phyloP scores from a whole-genome alignment of 2,329 filamentous ascomycete genomes.

The Colletotrichum liriopes region DNA sequence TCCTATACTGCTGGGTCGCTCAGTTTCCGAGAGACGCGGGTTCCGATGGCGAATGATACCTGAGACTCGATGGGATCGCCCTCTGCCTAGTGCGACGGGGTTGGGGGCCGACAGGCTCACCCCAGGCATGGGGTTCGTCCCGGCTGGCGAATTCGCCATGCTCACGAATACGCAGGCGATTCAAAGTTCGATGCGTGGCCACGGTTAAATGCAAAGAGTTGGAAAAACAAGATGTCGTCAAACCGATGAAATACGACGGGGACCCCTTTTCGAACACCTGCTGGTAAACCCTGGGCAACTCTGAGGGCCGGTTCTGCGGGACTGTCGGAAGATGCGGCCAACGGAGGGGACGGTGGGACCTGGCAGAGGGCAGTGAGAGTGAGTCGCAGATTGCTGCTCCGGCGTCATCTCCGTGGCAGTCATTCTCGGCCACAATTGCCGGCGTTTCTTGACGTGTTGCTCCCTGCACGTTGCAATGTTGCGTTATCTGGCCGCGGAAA shows the following conservation, averaged over 20 bases:
- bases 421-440: conserved; percentile 1
- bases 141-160: background rate
- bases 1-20: background rate
- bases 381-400: conserved; percentile 12
- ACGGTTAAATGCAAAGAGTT: background rate
- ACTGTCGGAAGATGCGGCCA: conserved; percentile 34
- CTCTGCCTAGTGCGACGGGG: conserved; percentile 20
- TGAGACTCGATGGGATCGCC: conserved; percentile 29
- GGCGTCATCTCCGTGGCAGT: conserved; percentile 17
- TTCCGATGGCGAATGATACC: conserved; percentile 29
- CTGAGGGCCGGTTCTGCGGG: conserved; percentile 19
- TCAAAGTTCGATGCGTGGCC: background rate
- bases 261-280: conserved; percentile 1
- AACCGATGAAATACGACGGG: background rate
- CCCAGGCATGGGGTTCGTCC: background rate
- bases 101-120: background rate
- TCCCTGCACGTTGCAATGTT: conserved; percentile 24
- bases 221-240: background rate
- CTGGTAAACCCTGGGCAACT: conserved; percentile 1
- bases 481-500: conserved; percentile 23
- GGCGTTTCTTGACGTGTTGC: conserved; percentile 12
- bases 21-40: background rate
- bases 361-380: background rate
- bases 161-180: background rate
- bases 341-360: conserved; percentile 21